Evolutionary conservation across 1,284 basidiomycete species (phyloP).

Genomic region (Irpex sp.): DNA sequence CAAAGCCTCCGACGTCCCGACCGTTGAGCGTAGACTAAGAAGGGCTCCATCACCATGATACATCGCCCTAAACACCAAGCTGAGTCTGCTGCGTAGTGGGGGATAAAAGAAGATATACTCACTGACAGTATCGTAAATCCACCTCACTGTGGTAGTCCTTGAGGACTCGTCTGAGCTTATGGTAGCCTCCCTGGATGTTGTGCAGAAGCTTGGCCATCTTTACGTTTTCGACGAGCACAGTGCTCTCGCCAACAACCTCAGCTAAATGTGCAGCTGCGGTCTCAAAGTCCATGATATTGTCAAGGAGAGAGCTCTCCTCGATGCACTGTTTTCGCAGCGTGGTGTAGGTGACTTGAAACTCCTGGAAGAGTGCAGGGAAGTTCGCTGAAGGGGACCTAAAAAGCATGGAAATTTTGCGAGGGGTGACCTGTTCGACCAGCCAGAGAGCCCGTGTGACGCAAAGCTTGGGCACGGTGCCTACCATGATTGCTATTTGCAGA

Average conservation of each 20-base stretch:
- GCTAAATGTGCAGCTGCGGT: background rate
- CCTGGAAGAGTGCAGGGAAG: background rate
- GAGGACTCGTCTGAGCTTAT: background rate
- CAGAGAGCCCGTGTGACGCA: background rate
- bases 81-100: background rate
- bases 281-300: background rate
- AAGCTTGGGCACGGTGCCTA: background rate
- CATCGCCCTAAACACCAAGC: background rate
- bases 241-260: background rate
- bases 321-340: background rate
- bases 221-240: background rate
- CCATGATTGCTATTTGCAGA: background rate
- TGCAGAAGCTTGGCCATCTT: background rate
- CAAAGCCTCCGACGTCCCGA: background rate
- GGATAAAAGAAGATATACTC: background rate
- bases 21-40: background rate
- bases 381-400: background rate
- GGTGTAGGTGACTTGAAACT: background rate
- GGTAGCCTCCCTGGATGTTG: background rate
- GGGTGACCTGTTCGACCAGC: background rate
- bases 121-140: background rate
- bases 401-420: background rate
- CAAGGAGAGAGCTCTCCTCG: background rate
- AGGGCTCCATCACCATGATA: background rate
- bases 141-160: background rate